A percentile compares a stretch with the other conserved stretches of the same genome.
Conservation (phyloP, 2,329 filamentous ascomycete species). For the Sarocladium oryzae region DNA sequence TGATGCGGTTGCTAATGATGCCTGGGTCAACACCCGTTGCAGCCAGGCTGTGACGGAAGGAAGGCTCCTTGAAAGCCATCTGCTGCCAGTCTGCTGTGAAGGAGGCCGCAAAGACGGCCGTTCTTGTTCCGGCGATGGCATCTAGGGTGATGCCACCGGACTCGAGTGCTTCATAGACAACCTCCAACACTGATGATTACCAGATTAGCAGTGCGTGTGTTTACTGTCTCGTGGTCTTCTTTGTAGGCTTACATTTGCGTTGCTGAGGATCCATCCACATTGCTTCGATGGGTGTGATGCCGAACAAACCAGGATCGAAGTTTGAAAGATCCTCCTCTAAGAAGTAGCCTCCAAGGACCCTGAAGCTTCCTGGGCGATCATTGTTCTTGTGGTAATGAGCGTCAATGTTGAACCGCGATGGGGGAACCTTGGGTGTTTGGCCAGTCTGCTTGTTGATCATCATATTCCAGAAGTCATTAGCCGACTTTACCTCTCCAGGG, state of each 20-base stretch:
- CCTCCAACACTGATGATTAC: background rate
- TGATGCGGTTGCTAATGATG: slow-evolving; percentile 12
- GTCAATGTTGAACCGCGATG: background rate
- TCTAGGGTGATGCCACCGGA: background rate
- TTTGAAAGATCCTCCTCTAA: background rate
- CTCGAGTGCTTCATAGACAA: background rate
- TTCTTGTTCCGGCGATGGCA: background rate
- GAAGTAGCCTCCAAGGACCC: background rate
- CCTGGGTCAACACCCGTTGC: slow-evolving; percentile 3
- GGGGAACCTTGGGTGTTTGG: background rate
- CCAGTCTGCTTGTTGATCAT: slow-evolving; percentile 10
- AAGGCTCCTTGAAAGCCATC: slow-evolving; percentile 1
- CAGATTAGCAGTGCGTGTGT: slow-evolving; percentile 19
- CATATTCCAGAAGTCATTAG: slow-evolving; percentile 15
- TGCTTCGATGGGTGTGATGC: slow-evolving; percentile 31
- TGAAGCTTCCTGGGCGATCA: background rate
- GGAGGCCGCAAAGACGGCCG: slow-evolving; percentile 16
- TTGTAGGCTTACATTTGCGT: slow-evolving; percentile 15
- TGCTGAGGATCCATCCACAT: slow-evolving; percentile 36
- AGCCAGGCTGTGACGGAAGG: background rate
- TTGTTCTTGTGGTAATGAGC: background rate
- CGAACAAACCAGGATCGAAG: slow-evolving; percentile 21
- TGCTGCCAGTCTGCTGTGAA: slow-evolving; percentile 12
- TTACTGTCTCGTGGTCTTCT: background rate
- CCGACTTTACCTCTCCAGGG: slow-evolving; percentile 9